Evolutionary conservation across 257 asterid genomes (phyloP).

Genomic region (Solanum chaucha): DNA sequence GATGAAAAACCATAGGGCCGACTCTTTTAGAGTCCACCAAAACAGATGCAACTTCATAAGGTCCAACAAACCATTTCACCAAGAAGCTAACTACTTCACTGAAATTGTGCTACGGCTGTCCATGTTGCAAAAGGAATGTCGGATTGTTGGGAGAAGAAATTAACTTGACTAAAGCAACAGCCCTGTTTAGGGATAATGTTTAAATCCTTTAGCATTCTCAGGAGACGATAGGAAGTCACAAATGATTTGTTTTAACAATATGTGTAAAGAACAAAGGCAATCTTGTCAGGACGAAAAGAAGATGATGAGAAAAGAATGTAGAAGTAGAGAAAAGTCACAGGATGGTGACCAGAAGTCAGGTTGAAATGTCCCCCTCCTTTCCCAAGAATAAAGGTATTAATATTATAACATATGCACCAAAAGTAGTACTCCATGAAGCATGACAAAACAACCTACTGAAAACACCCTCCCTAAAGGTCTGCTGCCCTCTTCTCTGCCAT

Average conservation of each 20-base stretch:
- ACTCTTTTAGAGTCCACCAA: not conserved
- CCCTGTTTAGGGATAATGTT: not conserved
- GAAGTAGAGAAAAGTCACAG: not conserved
- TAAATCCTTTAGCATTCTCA: not conserved
- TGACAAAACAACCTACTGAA: not conserved
- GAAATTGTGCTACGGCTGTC: not conserved
- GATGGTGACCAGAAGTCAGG: not conserved
- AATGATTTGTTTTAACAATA: not conserved
- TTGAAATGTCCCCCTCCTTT: not conserved
- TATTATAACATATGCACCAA: not conserved
- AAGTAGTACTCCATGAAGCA: not conserved
- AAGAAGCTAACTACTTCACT: not conserved
- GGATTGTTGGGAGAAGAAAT: not conserved
- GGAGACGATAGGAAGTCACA: not conserved
- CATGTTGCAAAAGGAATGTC: not conserved
- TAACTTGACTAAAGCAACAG: not conserved
- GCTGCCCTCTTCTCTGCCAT: not conserved
- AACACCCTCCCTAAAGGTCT: not conserved
- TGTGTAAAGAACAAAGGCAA: not conserved
- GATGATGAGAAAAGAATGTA: not conserved
- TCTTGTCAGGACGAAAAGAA: not conserved
- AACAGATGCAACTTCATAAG: not conserved
- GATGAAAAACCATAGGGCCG: not conserved
- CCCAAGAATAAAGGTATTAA: not conserved
- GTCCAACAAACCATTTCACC: not conserved